phyloP scores from a whole-genome alignment of 2,329 filamentous ascomycete species.

The Coniochaeta sp. region DNA sequence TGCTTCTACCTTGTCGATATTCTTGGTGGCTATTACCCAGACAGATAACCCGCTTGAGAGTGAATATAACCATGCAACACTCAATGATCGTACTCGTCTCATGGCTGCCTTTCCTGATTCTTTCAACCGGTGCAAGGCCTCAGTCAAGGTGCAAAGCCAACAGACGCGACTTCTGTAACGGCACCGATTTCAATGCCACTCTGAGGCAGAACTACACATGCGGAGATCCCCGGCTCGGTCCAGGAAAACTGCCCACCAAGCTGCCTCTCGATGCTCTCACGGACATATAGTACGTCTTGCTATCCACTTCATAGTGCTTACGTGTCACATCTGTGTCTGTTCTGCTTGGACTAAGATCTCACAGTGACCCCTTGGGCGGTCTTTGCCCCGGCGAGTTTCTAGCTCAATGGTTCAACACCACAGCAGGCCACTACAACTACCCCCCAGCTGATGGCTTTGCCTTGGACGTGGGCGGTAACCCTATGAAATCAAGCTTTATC shows the following conservation, averaged over 20 bases:
- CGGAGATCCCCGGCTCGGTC: slow-evolving; percentile 29
- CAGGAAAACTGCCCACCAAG: slow-evolving; percentile 20
- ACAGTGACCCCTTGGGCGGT: slow-evolving; percentile 12
- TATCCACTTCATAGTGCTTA: too few species aligned
- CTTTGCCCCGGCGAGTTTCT: slow-evolving; percentile 30
- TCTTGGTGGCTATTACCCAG: neutral
- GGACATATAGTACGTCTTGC: slow-evolving; percentile 12
- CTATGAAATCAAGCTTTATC: slow-evolving; percentile 32
- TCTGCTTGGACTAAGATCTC: too few species aligned
- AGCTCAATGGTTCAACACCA: slow-evolving; percentile 20
- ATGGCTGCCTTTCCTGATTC: neutral
- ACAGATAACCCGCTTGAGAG: neutral
- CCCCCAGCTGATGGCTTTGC: slow-evolving; percentile 34
- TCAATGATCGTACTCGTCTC: neutral
- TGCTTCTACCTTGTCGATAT: neutral
- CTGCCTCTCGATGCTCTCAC: slow-evolving; percentile 23
- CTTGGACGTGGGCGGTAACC: slow-evolving; percentile 20
- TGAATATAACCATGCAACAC: neutral
- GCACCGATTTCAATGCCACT: slow-evolving; percentile 19
- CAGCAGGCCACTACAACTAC: slow-evolving; percentile 22
- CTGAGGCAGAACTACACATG: slow-evolving; percentile 23
- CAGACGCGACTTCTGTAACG: slow-evolving; percentile 17
- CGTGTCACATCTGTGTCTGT: too few species aligned
- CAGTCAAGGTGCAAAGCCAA: neutral
- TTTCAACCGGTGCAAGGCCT: neutral